Conservation (phyloP, 352 stramenopile species). For the Globisporangium megalacanthum region DNA sequence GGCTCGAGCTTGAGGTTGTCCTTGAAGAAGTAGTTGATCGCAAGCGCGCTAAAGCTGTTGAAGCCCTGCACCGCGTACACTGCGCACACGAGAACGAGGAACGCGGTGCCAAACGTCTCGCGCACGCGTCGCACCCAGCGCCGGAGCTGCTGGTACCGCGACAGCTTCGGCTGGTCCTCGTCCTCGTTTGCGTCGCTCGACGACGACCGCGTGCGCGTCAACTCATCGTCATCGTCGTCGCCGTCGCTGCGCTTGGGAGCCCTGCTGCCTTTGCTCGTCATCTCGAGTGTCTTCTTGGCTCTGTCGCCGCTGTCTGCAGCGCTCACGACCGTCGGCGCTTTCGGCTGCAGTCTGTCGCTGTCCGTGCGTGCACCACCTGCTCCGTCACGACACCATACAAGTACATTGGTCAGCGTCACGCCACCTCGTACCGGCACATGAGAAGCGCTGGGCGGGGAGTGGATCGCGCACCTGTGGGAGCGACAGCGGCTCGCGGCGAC, state of each 20-base stretch:
- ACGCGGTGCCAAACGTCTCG: conserved; percentile 64
- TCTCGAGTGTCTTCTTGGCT: conserved; percentile 10
- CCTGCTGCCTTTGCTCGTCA: not conserved
- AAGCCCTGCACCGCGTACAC: conserved; percentile 96
- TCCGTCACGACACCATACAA: not conserved
- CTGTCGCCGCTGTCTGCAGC: conserved; percentile 1
- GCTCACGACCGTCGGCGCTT: not conserved
- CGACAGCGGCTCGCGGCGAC: too few relatives aligned
- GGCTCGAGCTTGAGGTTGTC: conserved; percentile 93
- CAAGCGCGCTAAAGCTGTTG: conserved; percentile 88
- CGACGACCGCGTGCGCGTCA: conserved; percentile 9
- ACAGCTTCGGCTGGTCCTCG: conserved; percentile 10
- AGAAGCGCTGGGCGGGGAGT: too few relatives aligned
- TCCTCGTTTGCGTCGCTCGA: conserved; percentile 14
- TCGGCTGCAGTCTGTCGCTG: not conserved
- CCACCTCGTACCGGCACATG: not conserved
- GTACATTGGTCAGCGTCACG: not conserved
- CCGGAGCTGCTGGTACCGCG: conserved; percentile 31
- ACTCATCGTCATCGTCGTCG: conserved; percentile 1
- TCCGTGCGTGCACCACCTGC: not conserved
- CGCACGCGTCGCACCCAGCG: conserved; percentile 46
- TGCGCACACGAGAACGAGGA: conserved; percentile 61
- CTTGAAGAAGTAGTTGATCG: conserved; percentile 97
- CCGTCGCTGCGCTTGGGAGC: conserved; percentile 8
- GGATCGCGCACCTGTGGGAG: too few relatives aligned